Percentiles rank a stretch among this genome's conserved stretches.
phyloP scores from a whole-genome alignment of 2,329 filamentous ascomycete species.

The Daldinia sp. region DNA sequence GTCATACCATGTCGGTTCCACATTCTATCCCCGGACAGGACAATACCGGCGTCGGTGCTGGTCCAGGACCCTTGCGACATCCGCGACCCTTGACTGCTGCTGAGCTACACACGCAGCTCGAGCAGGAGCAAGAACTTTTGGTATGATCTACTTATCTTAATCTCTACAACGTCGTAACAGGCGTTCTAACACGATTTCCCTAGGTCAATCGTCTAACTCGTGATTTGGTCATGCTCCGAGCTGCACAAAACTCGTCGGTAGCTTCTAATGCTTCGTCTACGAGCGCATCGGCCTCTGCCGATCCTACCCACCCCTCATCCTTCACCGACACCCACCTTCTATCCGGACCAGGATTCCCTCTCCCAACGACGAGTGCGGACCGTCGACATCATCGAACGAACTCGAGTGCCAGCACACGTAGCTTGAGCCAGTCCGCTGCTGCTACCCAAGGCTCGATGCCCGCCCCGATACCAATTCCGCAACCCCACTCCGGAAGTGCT shows the following conservation, averaged over 20 bases:
- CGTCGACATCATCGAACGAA: constrained; percentile 66
- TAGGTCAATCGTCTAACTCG: constrained; percentile 93
- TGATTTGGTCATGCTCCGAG: constrained; percentile 84
- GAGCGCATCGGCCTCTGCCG: constrained; percentile 59
- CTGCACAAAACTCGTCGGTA: constrained; percentile 71
- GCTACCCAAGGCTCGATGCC: constrained; percentile 52
- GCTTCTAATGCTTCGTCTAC: constrained; percentile 71
- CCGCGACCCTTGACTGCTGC: constrained; percentile 87
- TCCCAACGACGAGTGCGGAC: constrained; percentile 57
- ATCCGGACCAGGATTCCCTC: constrained; percentile 65
- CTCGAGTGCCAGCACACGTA: constrained; percentile 63
- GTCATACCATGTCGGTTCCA: constrained; percentile 38
- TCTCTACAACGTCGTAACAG: not conserved
- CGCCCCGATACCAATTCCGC: constrained; percentile 45
- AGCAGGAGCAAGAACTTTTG: constrained; percentile 95
- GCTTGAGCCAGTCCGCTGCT: constrained; percentile 55
- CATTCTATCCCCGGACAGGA: constrained; percentile 44
- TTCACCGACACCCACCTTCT: constrained; percentile 61
- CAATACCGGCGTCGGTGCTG: constrained; percentile 59
- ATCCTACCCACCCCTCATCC: constrained; percentile 52
- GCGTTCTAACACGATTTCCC: constrained; percentile 1
- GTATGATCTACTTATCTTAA: constrained; percentile 58
- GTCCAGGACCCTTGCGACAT: constrained; percentile 80
- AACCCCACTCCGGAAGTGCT: constrained; percentile 47
- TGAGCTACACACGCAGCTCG: constrained; percentile 87